These are phyloP conservation scores for Scytalidium lignicola DNA, from an alignment of 2,329 filamentous ascomycete species.

Conservation along the genomic window DNA sequence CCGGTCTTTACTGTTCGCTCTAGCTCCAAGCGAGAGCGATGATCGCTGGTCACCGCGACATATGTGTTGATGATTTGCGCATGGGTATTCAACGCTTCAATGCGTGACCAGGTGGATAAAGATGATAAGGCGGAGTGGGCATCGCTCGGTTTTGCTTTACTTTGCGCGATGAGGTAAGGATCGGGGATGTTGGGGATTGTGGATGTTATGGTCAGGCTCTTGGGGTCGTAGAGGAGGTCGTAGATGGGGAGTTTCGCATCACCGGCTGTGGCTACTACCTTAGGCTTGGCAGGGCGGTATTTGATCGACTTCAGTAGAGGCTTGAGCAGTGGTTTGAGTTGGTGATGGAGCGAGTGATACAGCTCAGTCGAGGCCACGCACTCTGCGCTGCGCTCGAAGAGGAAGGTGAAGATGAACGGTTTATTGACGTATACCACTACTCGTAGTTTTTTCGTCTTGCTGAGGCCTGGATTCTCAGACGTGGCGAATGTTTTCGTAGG, in stretches of 20 bases:
- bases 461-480: conserved; percentile 45
- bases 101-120: conserved; percentile 47
- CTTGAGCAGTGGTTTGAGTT: conserved; percentile 54
- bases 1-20: conserved; percentile 63
- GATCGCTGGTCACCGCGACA: conserved; percentile 37
- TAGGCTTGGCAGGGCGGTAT: conserved; percentile 50
- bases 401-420: conserved; percentile 73
- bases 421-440: conserved; percentile 69
- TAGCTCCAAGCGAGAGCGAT: conserved; percentile 32
- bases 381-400: conserved; percentile 60
- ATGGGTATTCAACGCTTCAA: conserved; percentile 61
- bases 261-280: conserved; percentile 12
- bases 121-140: conserved; percentile 18
- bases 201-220: conserved; percentile 51
- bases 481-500: conserved; percentile 17
- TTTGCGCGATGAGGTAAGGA: conserved; percentile 19
- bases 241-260: conserved; percentile 40
- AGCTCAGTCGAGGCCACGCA: conserved; percentile 50
- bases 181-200: conserved; percentile 63
- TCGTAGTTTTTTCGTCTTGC: conserved; percentile 53
- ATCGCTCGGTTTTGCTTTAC: conserved; percentile 1
- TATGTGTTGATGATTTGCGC: conserved; percentile 57
- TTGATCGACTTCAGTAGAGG: conserved; percentile 51
- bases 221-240: conserved; percentile 59
- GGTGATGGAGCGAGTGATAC: conserved; percentile 56